phyloP scores from a whole-genome alignment of 129 eudicot species.

The Flaveria robusta region DNA sequence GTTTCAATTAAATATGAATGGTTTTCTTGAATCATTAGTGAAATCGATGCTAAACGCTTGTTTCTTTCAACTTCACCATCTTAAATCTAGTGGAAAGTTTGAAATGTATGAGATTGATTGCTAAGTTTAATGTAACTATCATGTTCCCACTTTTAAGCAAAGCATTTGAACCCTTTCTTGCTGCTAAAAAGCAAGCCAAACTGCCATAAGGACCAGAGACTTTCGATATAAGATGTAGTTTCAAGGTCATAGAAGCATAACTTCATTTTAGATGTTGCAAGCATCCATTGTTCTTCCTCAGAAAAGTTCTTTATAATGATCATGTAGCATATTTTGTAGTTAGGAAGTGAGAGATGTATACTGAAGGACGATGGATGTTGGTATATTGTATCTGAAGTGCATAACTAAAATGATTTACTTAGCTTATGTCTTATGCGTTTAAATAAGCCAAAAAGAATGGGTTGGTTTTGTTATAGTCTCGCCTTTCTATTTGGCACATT shows the following conservation, averaged over 20 bases:
- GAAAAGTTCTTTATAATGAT: not conserved
- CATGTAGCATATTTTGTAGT: not conserved
- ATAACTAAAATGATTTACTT: not conserved
- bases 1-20: no score
- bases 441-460: not conserved
- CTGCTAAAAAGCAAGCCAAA: not conserved
- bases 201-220: not conserved
- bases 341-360: not conserved
- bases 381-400: no score
- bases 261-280: not conserved
- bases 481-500: not conserved
- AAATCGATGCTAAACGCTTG: no score
- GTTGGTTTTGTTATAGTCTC: not conserved
- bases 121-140: not conserved
- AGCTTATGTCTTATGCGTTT: not conserved
- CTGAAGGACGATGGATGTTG: no score
- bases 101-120: not conserved
- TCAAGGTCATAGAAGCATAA: not conserved
- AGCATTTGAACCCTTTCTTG: not conserved
- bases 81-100: no score
- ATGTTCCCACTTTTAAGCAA: not conserved
- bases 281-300: not conserved
- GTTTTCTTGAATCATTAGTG: no score
- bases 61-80: no score
- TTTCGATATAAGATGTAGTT: not conserved